These are phyloP conservation scores for Helicostylum pulchrum DNA, from an alignment of 192 early-diverging fungal genomes.

Conservation along the genomic window DNA sequence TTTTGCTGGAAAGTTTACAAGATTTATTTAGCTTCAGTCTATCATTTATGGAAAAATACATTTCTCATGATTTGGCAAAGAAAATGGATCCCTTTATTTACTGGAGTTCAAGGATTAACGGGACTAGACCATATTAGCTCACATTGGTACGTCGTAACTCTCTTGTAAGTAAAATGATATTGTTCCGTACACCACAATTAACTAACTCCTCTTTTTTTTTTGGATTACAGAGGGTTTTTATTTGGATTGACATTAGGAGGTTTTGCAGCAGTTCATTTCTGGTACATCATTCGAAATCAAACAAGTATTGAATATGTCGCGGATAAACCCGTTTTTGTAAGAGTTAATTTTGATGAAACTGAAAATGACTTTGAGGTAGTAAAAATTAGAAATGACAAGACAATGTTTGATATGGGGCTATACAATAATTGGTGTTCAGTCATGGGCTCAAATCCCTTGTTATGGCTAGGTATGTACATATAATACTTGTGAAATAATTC, in stretches of 20 bases:
- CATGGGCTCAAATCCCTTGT: conserved; percentile 33
- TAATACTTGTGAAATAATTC: too few species aligned
- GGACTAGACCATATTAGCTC: conserved; percentile 11
- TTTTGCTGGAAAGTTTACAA: conserved; percentile 9
- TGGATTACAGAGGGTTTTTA: conserved; percentile 29
- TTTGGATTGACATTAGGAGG: conserved; percentile 41
- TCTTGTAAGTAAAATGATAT: conserved; percentile 19
- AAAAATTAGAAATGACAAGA: conserved; percentile 28
- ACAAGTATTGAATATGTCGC: conserved; percentile 45
- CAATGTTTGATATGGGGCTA: conserved; percentile 17
- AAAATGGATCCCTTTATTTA: conserved; percentile 12
- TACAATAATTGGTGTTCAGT: conserved; percentile 48
- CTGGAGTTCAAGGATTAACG: neutral
- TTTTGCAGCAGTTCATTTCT: conserved; percentile 39
- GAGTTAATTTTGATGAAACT: conserved; percentile 37
- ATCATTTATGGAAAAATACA: conserved; percentile 8
- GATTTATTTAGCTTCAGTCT: conserved; percentile 1
- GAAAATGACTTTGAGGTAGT: conserved; percentile 33
- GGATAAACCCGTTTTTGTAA: conserved; percentile 27
- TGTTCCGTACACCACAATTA: neutral
- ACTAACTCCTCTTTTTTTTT: conserved; percentile 2
- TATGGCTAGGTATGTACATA: conserved; percentile 33
- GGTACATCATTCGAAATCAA: conserved; percentile 40
- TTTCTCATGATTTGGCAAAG: neutral
- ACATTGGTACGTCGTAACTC: conserved; percentile 20